These are phyloP conservation scores for Rubus parviflorus DNA, from an alignment of 306 rosid genomes.

Conservation along the genomic window DNA sequence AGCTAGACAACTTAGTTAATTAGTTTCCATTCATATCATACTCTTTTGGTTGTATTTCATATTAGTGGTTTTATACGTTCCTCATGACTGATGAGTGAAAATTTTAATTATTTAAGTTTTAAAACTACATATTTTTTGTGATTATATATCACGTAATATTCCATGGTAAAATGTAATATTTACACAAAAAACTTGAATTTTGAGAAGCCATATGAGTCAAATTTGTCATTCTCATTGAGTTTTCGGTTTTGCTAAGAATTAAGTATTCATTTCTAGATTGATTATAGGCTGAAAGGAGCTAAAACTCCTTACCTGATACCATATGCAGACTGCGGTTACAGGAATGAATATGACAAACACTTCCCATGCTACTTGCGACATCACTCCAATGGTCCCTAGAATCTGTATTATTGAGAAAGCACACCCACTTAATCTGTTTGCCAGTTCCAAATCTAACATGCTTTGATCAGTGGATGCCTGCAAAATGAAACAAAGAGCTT, in stretches of 20 bases:
- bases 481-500: conserved; percentile 20
- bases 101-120: no score
- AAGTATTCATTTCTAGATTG: not conserved
- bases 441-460: conserved; percentile 84
- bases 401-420: conserved; percentile 86
- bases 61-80: no score
- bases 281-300: not conserved
- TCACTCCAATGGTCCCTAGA: conserved; percentile 82
- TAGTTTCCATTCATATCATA: no score
- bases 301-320: conserved; percentile 78
- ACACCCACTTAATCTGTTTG: conserved; percentile 77
- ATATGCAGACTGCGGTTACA: conserved; percentile 74
- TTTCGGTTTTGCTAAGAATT: not conserved
- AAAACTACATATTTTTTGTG: no score
- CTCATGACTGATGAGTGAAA: no score
- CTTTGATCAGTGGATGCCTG: conserved; percentile 97
- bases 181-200: not conserved
- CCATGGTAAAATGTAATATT: not conserved
- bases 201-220: not conserved
- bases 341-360: conserved; percentile 86
- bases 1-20: no score
- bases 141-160: no score
- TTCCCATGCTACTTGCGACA: conserved; percentile 97
- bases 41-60: no score
- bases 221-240: not conserved